Percentiles rank a stretch among this genome's conserved stretches.
Evolutionary conservation across 2,329 filamentous ascomycete species (phyloP).

Genomic region (Trichoderma lentiforme): DNA sequence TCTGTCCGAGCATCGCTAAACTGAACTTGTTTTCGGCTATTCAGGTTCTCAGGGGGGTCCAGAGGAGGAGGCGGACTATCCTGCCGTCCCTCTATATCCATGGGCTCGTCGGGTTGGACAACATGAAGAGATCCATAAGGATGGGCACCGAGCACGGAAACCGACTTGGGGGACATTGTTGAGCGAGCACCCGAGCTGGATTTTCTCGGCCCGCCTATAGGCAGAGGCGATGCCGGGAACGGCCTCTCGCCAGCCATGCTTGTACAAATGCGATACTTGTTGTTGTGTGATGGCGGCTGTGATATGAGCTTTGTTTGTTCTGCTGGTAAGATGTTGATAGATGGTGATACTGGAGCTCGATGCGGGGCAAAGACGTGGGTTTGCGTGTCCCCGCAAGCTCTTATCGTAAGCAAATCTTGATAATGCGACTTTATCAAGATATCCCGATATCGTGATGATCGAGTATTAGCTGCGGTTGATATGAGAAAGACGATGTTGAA

Average conservation of each 20-base stretch:
- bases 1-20: slow-evolving; percentile 1
- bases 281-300: neutral
- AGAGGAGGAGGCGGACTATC: slow-evolving; percentile 32
- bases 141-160: slow-evolving; percentile 38
- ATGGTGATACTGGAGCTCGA: neutral
- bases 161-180: slow-evolving; percentile 37
- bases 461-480: neutral
- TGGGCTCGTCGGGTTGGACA: slow-evolving; percentile 25
- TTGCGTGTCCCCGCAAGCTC: neutral
- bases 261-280: neutral
- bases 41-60: slow-evolving; percentile 24
- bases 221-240: neutral
- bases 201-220: slow-evolving; percentile 32
- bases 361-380: neutral
- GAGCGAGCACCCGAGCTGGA: slow-evolving; percentile 32
- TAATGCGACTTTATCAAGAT: neutral
- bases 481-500: neutral
- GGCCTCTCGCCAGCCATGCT: neutral
- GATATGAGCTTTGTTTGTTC: neutral
- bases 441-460: neutral
- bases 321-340: neutral
- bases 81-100: slow-evolving; percentile 20
- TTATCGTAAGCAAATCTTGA: neutral
- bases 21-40: neutral
- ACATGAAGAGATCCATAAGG: slow-evolving; percentile 44